Percentiles rank a stretch among this genome's conserved stretches.
Conservation (phyloP, 495 filamentous ascomycete genomes). For the Trichoderma orchidacearum region DNA sequence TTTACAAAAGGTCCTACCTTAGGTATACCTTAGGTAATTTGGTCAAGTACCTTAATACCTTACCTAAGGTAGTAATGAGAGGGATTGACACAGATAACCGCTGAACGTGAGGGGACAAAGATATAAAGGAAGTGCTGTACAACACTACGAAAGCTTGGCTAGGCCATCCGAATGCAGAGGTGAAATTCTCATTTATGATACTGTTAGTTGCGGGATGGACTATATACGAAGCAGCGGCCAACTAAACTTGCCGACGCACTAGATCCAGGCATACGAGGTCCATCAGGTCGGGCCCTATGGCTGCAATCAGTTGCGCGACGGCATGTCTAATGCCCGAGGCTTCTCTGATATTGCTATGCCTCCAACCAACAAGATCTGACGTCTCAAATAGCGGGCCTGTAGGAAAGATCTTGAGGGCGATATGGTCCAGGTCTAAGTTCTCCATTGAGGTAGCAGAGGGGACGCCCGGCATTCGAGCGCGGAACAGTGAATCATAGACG, state of each 20-base stretch:
- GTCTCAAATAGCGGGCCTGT: slow-evolving; percentile 15
- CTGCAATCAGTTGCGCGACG: slow-evolving; percentile 65
- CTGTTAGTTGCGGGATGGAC: too few species aligned
- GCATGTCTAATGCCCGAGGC: slow-evolving; percentile 45
- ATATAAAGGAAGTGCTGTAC: too few species aligned
- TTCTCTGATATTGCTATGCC: slow-evolving; percentile 38
- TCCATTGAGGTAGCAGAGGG: slow-evolving; percentile 49
- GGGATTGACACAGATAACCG: too few species aligned
- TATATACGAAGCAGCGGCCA: not conserved
- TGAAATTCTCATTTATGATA: too few species aligned
- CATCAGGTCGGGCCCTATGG: slow-evolving; percentile 55
- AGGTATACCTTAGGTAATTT: too few species aligned
- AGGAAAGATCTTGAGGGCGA: slow-evolving; percentile 22
- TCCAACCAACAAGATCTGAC: slow-evolving; percentile 54
- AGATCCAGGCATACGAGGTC: slow-evolving; percentile 35
- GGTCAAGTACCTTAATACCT: too few species aligned
- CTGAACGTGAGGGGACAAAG: too few species aligned
- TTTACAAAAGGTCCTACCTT: too few species aligned
- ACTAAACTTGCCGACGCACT: not conserved
- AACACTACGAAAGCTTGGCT: too few species aligned
- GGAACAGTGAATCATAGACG: slow-evolving; percentile 42
- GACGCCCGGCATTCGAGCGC: slow-evolving; percentile 63
- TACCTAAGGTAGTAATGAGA: too few species aligned
- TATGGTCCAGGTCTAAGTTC: slow-evolving; percentile 46
- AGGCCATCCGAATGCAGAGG: too few species aligned